phyloP scores from a whole-genome alignment of 768 basidiomycete species.

The Fibroporia radiculosa region DNA sequence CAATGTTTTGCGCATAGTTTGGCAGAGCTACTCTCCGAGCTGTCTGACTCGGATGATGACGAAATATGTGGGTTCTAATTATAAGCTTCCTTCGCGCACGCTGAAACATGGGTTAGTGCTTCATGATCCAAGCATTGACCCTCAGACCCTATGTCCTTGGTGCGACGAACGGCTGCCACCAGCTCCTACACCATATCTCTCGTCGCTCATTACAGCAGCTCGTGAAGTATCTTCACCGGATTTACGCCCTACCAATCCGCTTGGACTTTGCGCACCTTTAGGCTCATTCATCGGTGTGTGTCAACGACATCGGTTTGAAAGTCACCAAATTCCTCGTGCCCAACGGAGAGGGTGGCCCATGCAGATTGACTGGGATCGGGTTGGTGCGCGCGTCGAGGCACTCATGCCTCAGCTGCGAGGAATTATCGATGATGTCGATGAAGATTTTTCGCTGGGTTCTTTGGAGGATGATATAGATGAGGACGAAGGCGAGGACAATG shows the following conservation, averaged over 20 bases:
- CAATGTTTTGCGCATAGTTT: conserved; percentile 3
- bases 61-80: conserved; percentile 9
- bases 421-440: conserved; percentile 43
- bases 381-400: conserved; percentile 45
- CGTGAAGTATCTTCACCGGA: conserved; percentile 48
- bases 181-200: conserved; percentile 51
- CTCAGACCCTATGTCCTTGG: conserved; percentile 68
- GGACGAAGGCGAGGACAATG: conserved; percentile 15
- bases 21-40: conserved; percentile 7
- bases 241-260: conserved; percentile 59
- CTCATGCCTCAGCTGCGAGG: conserved; percentile 40
- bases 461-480: conserved; percentile 8
- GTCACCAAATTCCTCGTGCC: conserved; percentile 63
- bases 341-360: conserved; percentile 70
- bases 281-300: conserved; percentile 60
- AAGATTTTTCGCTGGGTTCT: conserved; percentile 16
- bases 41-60: conserved; percentile 16
- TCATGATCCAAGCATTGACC: conserved; percentile 46
- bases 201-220: conserved; percentile 43
- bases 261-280: conserved; percentile 48
- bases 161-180: conserved; percentile 67
- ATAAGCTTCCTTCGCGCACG: neutral
- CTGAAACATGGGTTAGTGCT: conserved; percentile 33
- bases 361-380: conserved; percentile 51
- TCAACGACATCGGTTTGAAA: conserved; percentile 75